phyloP scores from a whole-genome alignment of 805 yeast genomes.

The Limtongia smithiae region DNA sequence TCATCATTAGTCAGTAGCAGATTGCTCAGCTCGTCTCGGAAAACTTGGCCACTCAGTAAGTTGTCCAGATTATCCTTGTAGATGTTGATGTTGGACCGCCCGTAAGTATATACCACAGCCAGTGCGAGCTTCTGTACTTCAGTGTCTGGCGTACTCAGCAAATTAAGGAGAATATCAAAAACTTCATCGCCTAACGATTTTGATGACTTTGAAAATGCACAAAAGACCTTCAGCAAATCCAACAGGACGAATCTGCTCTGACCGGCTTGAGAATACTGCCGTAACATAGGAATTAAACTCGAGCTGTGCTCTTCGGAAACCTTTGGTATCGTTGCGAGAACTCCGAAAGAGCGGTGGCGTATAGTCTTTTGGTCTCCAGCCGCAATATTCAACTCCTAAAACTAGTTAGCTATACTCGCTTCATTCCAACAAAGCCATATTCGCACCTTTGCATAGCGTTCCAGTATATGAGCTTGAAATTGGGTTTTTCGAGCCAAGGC shows the following conservation, averaged over 20 bases:
- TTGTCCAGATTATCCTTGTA: slow-evolving; percentile 71
- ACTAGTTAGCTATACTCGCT: not conserved
- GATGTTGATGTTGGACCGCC: slow-evolving; percentile 54
- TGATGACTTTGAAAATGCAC: slow-evolving; percentile 61
- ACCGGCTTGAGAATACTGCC: slow-evolving; percentile 33
- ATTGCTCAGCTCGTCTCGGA: slow-evolving; percentile 76
- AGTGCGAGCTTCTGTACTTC: slow-evolving; percentile 72
- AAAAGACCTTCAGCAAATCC: slow-evolving; percentile 55
- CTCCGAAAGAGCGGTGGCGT: slow-evolving; percentile 42
- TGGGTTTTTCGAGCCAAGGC: slow-evolving; percentile 1
- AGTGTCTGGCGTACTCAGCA: slow-evolving; percentile 58
- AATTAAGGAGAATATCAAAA: slow-evolving; percentile 48
- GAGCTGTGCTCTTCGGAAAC: slow-evolving; percentile 64
- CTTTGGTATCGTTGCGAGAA: slow-evolving; percentile 55
- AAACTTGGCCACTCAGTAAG: slow-evolving; percentile 74
- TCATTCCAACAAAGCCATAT: not conserved
- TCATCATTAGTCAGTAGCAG: slow-evolving; percentile 55
- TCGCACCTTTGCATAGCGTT: slow-evolving; percentile 2
- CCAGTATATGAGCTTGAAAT: not conserved
- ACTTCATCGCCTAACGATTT: slow-evolving; percentile 50
- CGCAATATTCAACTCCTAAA: slow-evolving; percentile 2
- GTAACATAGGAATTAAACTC: slow-evolving; percentile 56
- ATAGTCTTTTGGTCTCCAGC: slow-evolving; percentile 4
- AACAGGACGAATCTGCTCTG: slow-evolving; percentile 21
- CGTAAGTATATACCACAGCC: slow-evolving; percentile 62